Evolutionary conservation across 345 rosid genomes (phyloP), one percentile per base, ranked within the genome.

Genomic region (Populus pruinosa): DNA sequence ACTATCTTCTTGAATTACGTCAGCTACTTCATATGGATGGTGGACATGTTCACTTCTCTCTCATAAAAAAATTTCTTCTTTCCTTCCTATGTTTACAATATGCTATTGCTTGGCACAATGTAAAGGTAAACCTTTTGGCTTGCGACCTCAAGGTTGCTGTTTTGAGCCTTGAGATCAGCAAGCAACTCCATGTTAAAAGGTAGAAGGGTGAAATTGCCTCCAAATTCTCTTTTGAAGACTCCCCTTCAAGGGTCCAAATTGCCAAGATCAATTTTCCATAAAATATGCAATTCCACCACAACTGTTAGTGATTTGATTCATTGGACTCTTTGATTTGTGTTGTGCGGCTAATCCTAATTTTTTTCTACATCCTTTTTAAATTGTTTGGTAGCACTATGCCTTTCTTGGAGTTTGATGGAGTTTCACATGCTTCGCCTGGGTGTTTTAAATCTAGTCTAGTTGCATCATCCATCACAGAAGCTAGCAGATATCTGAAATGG

Each of bases 401-500:
- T 59, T 56, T 20, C 62, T 55, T 56, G 62, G 29, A 59, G 29
- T 56, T 21, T 59, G 11, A 20, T 69, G 49, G 70, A 49, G 44
- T 17, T 64, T 50, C 50, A 11, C 20, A 38, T 21, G 23, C 5
- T 17, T 50, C 49, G 55, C 68, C 59, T 62, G 29, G 65, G 56
- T 23, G 53, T 8, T 59, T 67, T 76, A 36, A 56, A 44, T 36
- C 33, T 27, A 23, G 74, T 5, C 9, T 50, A 62, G 44, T 31
- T 59, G 41, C 49, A 69, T 70, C 17, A 47, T 55, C 18, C 61
- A 8, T 68, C 59, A 7, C 47, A 73, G 65, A 78, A 55, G 70
- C 25, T 77, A 63, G 74, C 56, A 73, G 76, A 70, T 69, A 49
- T 79, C 41, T 83, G 75, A 76, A 69, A 14, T 61, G 71, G 55